phyloP scores from a whole-genome alignment of 176 grass and related monocot species.

The Cenchrus purpureus region DNA sequence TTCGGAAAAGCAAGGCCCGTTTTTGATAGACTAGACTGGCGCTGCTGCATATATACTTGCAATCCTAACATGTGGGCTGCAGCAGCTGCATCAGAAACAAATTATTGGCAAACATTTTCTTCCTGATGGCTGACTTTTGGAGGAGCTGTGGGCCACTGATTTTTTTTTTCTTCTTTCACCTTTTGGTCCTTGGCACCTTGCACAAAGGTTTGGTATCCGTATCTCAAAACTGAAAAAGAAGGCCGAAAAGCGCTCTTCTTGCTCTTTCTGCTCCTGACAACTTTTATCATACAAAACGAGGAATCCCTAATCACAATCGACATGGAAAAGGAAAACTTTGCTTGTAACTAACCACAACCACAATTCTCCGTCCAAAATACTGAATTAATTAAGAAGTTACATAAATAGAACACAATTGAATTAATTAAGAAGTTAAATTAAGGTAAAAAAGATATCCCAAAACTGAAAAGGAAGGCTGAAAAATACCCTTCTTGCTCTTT shows the following conservation, averaged over 20 bases:
- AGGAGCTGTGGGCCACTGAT: not conserved
- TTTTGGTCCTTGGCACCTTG: slow-evolving; percentile 20
- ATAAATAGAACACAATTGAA: too few species aligned
- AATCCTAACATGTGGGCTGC: not conserved
- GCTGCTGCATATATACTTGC: not conserved
- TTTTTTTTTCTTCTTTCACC: not conserved
- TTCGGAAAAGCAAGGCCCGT: slow-evolving; percentile 27
- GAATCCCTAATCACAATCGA: not conserved
- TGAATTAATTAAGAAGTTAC: too few species aligned
- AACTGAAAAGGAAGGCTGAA: too few species aligned
- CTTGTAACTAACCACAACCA: not conserved
- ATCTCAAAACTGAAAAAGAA: slow-evolving; percentile 9
- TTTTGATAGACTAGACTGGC: not conserved
- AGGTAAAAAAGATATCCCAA: too few species aligned
- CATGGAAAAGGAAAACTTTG: too few species aligned
- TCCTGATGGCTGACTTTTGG: not conserved
- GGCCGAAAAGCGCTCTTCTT: not conserved
- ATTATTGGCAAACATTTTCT: not conserved
- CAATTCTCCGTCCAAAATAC: not conserved
- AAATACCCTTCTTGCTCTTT: too few species aligned
- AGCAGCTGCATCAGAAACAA: not conserved
- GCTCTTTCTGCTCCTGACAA: not conserved
- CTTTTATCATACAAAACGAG: not conserved
- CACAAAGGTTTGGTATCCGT: slow-evolving; percentile 8
- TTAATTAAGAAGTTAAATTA: too few species aligned